A percentile compares a stretch with the other conserved stretches of the same genome.
Conservation (phyloP, 139 green algal species). For the Asterochloris sp. region DNA sequence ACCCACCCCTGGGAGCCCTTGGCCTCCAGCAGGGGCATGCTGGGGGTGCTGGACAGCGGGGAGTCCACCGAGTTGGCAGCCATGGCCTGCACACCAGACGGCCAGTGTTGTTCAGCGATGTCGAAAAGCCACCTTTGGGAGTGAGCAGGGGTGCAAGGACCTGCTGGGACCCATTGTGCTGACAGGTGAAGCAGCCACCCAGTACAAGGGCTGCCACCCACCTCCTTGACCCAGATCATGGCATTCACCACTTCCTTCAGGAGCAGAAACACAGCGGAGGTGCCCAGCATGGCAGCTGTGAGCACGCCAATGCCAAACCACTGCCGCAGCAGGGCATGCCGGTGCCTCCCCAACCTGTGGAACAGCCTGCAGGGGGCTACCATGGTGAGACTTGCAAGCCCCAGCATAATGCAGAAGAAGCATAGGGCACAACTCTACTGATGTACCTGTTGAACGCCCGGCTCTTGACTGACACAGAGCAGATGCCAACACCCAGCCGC, state of each 20-base stretch:
- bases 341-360: conserved; percentile 14
- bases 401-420: neutral
- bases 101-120: neutral
- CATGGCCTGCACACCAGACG: neutral
- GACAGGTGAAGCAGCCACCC: neutral
- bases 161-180: neutral
- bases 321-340: conserved; percentile 12
- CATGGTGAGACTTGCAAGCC: neutral
- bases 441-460: neutral
- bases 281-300: conserved; percentile 20
- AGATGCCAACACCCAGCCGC: neutral
- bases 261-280: conserved; percentile 18
- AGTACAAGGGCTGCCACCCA: neutral
- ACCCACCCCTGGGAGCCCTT: neutral
- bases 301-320: conserved; percentile 22
- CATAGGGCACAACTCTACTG: neutral
- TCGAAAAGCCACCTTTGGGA: neutral
- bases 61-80: neutral
- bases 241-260: conserved; percentile 10
- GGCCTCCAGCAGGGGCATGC: neutral
- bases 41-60: neutral
- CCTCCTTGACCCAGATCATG: conserved; percentile 12
- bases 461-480: conserved; percentile 5
- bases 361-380: conserved; percentile 4
- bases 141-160: neutral